phyloP scores from a whole-genome alignment of 2,329 filamentous ascomycete genomes.

The Westerdykella aurantiaca region DNA sequence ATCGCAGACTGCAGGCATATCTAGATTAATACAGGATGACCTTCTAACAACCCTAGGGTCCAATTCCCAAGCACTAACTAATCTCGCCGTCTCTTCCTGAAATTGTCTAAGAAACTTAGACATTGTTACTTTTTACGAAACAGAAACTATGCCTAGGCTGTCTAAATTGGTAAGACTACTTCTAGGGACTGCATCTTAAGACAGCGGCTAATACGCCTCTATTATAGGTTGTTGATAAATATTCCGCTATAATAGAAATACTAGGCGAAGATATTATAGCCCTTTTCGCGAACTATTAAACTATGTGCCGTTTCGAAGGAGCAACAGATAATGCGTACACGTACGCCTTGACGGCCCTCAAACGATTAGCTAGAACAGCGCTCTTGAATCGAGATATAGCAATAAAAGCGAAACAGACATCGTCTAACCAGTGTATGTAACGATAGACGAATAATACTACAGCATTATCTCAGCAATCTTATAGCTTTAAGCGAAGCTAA shows the following conservation, averaged over 20 bases:
- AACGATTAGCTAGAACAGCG: conserved; percentile 9
- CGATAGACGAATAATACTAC: neutral
- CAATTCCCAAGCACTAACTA: conserved; percentile 8
- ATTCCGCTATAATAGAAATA: conserved; percentile 17
- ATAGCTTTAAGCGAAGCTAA: conserved; percentile 32
- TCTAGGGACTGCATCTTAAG: conserved; percentile 2
- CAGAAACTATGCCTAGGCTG: conserved; percentile 5
- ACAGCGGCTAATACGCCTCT: conserved; percentile 2
- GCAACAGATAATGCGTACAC: conserved; percentile 6
- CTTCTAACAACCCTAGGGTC: conserved; percentile 11
- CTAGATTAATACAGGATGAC: conserved; percentile 11
- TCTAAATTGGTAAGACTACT: conserved; percentile 11
- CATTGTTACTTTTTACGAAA: conserved; percentile 16
- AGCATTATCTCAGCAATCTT: conserved; percentile 8
- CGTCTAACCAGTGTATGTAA: conserved; percentile 14
- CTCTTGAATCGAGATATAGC: conserved; percentile 8
- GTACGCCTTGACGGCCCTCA: conserved; percentile 5
- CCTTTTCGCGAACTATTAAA: conserved; percentile 15
- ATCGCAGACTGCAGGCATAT: conserved; percentile 8
- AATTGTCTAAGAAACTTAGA: conserved; percentile 7
- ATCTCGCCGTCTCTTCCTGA: conserved; percentile 11
- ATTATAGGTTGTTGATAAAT: conserved; percentile 14
- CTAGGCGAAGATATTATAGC: conserved; percentile 12
- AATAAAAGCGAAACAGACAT: conserved; percentile 6
- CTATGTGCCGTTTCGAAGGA: conserved; percentile 17